Base-by-base conservation (phyloP, 2,329 filamentous ascomycete genomes). In the Botrytis hyacinthi region DNA sequence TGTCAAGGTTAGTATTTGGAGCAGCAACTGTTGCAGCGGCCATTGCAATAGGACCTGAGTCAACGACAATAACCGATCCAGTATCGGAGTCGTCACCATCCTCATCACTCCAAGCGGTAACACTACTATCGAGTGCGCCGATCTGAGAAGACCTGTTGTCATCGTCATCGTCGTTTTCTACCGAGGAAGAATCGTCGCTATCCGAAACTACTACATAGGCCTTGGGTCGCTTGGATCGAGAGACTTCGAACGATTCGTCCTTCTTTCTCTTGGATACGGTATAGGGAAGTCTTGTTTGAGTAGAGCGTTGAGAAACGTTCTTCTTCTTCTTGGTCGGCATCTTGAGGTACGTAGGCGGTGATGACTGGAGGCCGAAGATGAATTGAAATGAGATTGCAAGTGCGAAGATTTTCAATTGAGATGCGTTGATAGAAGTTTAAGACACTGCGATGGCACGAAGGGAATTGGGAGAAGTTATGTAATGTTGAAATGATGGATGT, bases 161-260 rank as follows among this genome's bases (percentile, higher is more conserved):
- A 9, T 42, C 48, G 4, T 42, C 48, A 16, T 35, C 44, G 8
- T 48, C 44, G 22, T 26, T 48, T 22, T 37, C 44, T 32, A 29
- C 29, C 1, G 12, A 48, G 9, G 40, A 35, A 10, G 63, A 66
- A 10, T 48, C 22, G 18, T 68, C 66, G n/a, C 66, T 68, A 42
- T 68, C 48, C n/a, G 66, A 68, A 29, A 61, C 46, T 8, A 35
- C 29, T 26, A 46, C 8, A 46, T 44, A n/a, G 40, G 51, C 70
- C n/a, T 22, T 73, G 63, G 46, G 37, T 73, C 71, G 42, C 65
- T 73, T 61, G 51, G 71, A 35, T 70, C 14, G 51, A n/a, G 54
- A 61, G 16, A 46, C 54, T 44, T 46, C 37, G 40, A 70, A 46
- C 16, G 57, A 70, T n/a, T 59, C 37, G 20, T 70, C 40, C 20